Evolutionary conservation across 2,329 filamentous ascomycete species (phyloP).

Genomic region (Fusarium torulosum): DNA sequence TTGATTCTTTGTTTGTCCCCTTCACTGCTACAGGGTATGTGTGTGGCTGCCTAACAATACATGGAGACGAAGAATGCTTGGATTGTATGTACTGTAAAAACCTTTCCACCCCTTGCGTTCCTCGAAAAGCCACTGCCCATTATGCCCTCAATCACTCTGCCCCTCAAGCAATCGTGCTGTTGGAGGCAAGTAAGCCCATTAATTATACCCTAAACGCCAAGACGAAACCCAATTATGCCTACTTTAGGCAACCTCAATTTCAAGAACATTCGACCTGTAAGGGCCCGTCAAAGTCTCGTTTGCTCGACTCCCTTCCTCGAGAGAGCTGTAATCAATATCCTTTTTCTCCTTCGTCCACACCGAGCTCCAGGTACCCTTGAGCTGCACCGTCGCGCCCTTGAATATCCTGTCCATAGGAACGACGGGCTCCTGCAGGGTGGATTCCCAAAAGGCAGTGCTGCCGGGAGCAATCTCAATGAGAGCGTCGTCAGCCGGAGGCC

Average conservation of each 20-base stretch:
- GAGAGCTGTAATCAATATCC: slow-evolving; percentile 34
- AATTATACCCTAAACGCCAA: slow-evolving; percentile 13
- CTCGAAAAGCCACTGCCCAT: slow-evolving; percentile 12
- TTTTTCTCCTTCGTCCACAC: slow-evolving; percentile 48
- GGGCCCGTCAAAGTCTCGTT: slow-evolving; percentile 40
- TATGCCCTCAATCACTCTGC: slow-evolving; percentile 3
- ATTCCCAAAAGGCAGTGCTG: slow-evolving; percentile 51
- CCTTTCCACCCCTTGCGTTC: not conserved
- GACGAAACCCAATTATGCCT: not conserved
- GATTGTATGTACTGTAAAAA: slow-evolving; percentile 7
- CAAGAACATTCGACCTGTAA: slow-evolving; percentile 41
- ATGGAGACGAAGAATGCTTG: slow-evolving; percentile 14
- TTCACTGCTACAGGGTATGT: slow-evolving; percentile 6
- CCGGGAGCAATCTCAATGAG: slow-evolving; percentile 57
- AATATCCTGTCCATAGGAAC: slow-evolving; percentile 53
- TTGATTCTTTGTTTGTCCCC: not conserved
- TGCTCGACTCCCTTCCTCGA: slow-evolving; percentile 37
- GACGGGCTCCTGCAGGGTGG: slow-evolving; percentile 54
- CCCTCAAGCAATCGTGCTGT: not conserved
- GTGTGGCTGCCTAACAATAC: slow-evolving; percentile 3
- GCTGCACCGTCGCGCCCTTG: slow-evolving; percentile 51
- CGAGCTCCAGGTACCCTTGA: slow-evolving; percentile 56
- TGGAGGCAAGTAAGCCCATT: not conserved
- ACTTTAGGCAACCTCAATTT: slow-evolving; percentile 29
- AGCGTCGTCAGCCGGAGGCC: slow-evolving; percentile 56